Evolutionary conservation across 768 basidiomycete genomes (phyloP).

Genomic region (Auriscalpium orientale): DNA sequence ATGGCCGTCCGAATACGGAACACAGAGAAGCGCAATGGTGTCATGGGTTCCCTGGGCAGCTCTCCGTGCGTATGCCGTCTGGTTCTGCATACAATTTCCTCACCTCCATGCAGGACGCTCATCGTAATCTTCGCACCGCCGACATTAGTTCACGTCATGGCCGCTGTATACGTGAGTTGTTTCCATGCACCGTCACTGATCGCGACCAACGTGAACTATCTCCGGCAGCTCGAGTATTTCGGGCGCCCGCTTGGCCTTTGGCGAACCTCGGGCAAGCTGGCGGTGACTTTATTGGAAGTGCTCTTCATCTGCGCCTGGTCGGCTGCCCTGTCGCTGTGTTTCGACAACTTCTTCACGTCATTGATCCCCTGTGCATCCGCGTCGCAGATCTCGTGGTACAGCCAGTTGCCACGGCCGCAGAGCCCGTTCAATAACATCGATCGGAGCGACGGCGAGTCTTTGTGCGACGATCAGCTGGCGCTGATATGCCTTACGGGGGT

Average conservation of each 20-base stretch:
- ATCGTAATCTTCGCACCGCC: constrained; percentile 82
- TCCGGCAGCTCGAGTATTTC: constrained; percentile 78
- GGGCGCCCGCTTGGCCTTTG: constrained; percentile 88
- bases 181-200: constrained; percentile 3
- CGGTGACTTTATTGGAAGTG: constrained; percentile 82
- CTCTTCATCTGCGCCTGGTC: constrained; percentile 94
- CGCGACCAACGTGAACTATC: constrained; percentile 12
- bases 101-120: constrained; percentile 43
- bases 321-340: constrained; percentile 76
- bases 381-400: constrained; percentile 66
- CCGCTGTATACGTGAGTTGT: constrained; percentile 70
- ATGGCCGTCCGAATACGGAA: constrained; percentile 70
- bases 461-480: constrained; percentile 73
- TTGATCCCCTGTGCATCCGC: constrained; percentile 65
- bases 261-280: constrained; percentile 80
- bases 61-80: constrained; percentile 52
- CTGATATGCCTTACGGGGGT: constrained; percentile 74
- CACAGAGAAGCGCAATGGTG: constrained; percentile 39
- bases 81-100: background rate
- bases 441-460: constrained; percentile 36
- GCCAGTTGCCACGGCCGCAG: constrained; percentile 42
- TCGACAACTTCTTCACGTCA: constrained; percentile 91
- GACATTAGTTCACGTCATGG: constrained; percentile 79
- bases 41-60: constrained; percentile 71
- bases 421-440: constrained; percentile 37